Evolutionary conservation across 257 asterid species (phyloP), one percentile per base, ranked within the genome.

Genomic region (Verbena officinalis): DNA sequence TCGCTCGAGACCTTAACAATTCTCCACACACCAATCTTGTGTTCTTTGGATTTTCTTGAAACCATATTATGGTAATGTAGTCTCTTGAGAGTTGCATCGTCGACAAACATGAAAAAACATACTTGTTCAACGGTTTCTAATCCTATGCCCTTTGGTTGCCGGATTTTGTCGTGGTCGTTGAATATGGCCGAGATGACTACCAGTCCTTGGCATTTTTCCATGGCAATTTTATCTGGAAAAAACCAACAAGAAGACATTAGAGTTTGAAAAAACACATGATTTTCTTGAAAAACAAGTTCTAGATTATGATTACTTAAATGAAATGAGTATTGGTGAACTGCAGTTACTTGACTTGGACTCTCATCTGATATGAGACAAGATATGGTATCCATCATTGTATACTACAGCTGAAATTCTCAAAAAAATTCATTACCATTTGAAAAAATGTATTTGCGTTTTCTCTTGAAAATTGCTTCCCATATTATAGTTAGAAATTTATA

Each of bases 91-190:
- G 98, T 89, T 12, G 71, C 73, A 14, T 85, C 91, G 54, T 92
- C 98, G 1, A 85, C 89, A 43, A 92, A 87, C 96, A 89, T 76
- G 93, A 83, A 80, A 65, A 92, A 92, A 19, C 93, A 89, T 5
- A 68, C 86, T 0, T 55, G 27, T 2, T 85, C 78, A 9, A 64
- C 66, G 27, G 97, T 86, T 39, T 64, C 50, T 9, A 83, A 56
- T 14, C 96, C 95, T n/a, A 92, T 54, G 31, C 91, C 94, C 52
- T 44, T 85, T 23, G 98, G 97, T 52, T 92, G 98, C 73, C 98
- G 86, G 73, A 92, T 87, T 75, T 89, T 92, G 71, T 92, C 98
- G 51, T 92, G 91, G 31, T 83, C 97, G 16, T 80, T 80, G 82
- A 89, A 92, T 58, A 89, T 74, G 5, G 97, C 98, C 1, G 98